Evolutionary conservation across 2,329 filamentous ascomycete genomes (phyloP).

Genomic region (Aspergillus brunneoviolaceus): DNA sequence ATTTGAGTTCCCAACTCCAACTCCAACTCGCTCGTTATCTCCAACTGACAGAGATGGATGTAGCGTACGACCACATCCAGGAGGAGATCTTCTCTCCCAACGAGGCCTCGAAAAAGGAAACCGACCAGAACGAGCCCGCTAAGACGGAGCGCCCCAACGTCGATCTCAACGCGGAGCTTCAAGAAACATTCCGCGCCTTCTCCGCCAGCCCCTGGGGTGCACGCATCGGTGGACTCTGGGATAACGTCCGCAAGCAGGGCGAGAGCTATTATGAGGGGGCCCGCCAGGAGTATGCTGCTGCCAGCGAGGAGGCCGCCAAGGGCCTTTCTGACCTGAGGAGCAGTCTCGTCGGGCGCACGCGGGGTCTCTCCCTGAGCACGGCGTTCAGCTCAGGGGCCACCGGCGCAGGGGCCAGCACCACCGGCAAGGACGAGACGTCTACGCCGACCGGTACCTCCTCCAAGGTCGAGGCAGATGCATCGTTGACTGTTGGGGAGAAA

Average conservation of each 20-base stretch:
- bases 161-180: slow-evolving; percentile 80
- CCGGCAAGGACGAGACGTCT: slow-evolving; percentile 31
- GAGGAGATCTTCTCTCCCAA: slow-evolving; percentile 69
- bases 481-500: slow-evolving; percentile 28
- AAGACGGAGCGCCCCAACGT: slow-evolving; percentile 36
- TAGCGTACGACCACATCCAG: slow-evolving; percentile 95
- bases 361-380: slow-evolving; percentile 66
- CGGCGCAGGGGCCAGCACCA: slow-evolving; percentile 21
- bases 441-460: slow-evolving; percentile 22
- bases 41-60: slow-evolving; percentile 66
- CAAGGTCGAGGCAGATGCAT: slow-evolving; percentile 19
- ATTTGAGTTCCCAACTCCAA: neutral
- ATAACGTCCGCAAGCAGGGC: slow-evolving; percentile 91
- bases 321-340: slow-evolving; percentile 71
- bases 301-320: slow-evolving; percentile 77
- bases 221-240: slow-evolving; percentile 82
- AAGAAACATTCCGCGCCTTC: slow-evolving; percentile 93
- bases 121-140: slow-evolving; percentile 44
- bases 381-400: slow-evolving; percentile 19
- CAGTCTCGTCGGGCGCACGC: slow-evolving; percentile 69
- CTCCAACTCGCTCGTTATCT: slow-evolving; percentile 8
- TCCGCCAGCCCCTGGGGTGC: slow-evolving; percentile 89
- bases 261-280: slow-evolving; percentile 84
- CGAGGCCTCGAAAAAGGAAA: slow-evolving; percentile 49
- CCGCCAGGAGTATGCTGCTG: slow-evolving; percentile 75